Percentiles rank a stretch among this genome's conserved stretches.
These are phyloP conservation scores for Rhizopogon roseolus DNA, from an alignment of 768 basidiomycete species.

Conservation along the genomic window DNA sequence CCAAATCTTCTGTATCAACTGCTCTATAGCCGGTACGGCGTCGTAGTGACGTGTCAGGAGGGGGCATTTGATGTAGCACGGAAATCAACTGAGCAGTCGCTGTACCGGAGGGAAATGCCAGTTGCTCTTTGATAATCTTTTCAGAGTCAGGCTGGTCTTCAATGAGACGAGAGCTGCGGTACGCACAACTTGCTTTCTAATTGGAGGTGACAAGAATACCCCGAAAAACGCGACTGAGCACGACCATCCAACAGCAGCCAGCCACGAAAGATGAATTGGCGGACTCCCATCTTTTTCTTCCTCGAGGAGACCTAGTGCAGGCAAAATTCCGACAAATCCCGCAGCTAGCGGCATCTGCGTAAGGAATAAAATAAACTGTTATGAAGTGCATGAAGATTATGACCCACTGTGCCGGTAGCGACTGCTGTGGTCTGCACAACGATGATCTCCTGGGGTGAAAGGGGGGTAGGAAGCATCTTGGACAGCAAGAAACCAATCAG, in stretches of 20 bases:
- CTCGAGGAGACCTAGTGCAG: constrained; percentile 79
- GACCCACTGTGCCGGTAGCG: constrained; percentile 69
- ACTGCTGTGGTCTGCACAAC: constrained; percentile 95
- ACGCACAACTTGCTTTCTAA: constrained; percentile 89
- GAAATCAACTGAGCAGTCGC: constrained; percentile 95
- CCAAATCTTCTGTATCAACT: constrained; percentile 27
- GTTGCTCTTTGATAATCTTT: constrained; percentile 90
- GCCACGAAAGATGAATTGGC: constrained; percentile 72
- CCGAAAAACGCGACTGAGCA: constrained; percentile 93
- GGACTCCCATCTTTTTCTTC: constrained; percentile 69
- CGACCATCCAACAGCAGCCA: constrained; percentile 79
- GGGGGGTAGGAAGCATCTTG: constrained; percentile 60
- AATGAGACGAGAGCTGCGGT: neutral
- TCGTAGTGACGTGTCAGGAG: constrained; percentile 54
- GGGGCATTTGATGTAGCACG: constrained; percentile 75
- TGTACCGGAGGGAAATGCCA: constrained; percentile 92
- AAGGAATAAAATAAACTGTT: neutral
- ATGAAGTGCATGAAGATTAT: neutral
- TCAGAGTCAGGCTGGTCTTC: constrained; percentile 2
- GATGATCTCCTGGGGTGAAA: constrained; percentile 90
- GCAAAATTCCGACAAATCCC: constrained; percentile 89
- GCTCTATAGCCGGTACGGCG: constrained; percentile 53
- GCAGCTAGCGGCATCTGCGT: constrained; percentile 77
- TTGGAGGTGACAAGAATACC: constrained; percentile 95
- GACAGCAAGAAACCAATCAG: constrained; percentile 89